Percentiles rank a stretch among this genome's conserved stretches.
phyloP scores from a whole-genome alignment of 352 stramenopile genomes.

The Blastocystis sp. region DNA sequence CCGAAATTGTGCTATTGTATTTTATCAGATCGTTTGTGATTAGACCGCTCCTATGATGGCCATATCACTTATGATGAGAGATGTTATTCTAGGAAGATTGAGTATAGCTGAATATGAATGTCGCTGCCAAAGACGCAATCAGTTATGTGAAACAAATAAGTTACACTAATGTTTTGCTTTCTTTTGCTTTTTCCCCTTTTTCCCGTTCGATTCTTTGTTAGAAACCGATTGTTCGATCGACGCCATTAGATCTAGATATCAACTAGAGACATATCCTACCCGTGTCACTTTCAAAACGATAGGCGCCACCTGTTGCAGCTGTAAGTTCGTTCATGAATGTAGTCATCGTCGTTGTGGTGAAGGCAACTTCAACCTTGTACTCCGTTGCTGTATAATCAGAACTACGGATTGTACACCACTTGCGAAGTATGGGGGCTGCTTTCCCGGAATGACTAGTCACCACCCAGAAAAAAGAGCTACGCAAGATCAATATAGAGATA shows the following conservation, averaged over 20 bases:
- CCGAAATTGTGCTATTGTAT: background rate
- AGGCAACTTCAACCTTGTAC: slow-evolving; percentile 13
- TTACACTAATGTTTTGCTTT: background rate
- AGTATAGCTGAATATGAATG: background rate
- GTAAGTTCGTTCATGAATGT: slow-evolving; percentile 46
- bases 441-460: background rate
- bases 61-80: background rate
- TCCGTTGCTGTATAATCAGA: background rate
- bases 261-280: background rate
- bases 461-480: background rate
- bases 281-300: background rate
- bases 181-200: slow-evolving; percentile 32
- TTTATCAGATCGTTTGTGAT: background rate
- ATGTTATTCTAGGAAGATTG: background rate
- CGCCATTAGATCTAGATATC: background rate
- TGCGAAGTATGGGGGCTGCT: background rate
- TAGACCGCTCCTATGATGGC: background rate
- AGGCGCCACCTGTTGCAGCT: background rate
- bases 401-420: slow-evolving; percentile 34
- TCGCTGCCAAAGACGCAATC: background rate
- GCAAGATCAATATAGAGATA: background rate
- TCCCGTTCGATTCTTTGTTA: background rate
- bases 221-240: background rate
- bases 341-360: slow-evolving; percentile 27
- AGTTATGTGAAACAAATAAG: background rate